Evolutionary conservation across 345 rosid genomes (phyloP), one percentile per base, ranked within the genome.

Genomic region (Linum lewisii): DNA sequence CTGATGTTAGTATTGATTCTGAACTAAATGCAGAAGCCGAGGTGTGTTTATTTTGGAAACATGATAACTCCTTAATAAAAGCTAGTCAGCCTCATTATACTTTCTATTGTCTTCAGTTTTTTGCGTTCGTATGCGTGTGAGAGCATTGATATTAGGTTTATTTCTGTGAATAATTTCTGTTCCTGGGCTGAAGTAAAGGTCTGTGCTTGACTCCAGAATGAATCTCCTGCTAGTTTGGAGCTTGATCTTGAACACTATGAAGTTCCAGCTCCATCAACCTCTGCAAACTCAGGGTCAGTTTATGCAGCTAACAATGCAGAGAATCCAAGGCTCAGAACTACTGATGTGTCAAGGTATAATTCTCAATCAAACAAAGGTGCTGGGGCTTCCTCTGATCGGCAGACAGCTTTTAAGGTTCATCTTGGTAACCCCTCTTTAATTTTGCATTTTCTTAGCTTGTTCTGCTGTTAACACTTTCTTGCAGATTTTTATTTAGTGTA

Each of bases 181-280:
- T 32, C n/a, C 9, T 45, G 68, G 8, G 53, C 63, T 60, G 4
- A 14, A 47, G 29, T 44, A 71, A 34, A 0, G n/a, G 21, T 57
- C 16, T 11, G 9, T 42, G 47, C 60, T 49, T 32, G 36, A 24
- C 5, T 61, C 62, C 77, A 87, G 99, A 81, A 69, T 63, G 76
- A 84, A 61, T 75, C 92, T 72, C 79, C 90, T 29, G 80, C 81
- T 63, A 74, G 74, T 75, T 79, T 94, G 90, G 97, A 90, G 87
- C 92, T 90, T 65, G 99, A 94, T 75, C 90, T 94, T 69, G 99
- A 84, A 64, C 97, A 87, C 70, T 94, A 94, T 78, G 84, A 85
- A 42, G 80, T 94, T 71, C 97, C 99, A 62, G 90, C 99, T 55
- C 99, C 99, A 54, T 73, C 91, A 64, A 79, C 86, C 64, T 78